Conservation (phyloP, 2,329 filamentous ascomycete genomes). For the Epicoccum sorghinum region DNA sequence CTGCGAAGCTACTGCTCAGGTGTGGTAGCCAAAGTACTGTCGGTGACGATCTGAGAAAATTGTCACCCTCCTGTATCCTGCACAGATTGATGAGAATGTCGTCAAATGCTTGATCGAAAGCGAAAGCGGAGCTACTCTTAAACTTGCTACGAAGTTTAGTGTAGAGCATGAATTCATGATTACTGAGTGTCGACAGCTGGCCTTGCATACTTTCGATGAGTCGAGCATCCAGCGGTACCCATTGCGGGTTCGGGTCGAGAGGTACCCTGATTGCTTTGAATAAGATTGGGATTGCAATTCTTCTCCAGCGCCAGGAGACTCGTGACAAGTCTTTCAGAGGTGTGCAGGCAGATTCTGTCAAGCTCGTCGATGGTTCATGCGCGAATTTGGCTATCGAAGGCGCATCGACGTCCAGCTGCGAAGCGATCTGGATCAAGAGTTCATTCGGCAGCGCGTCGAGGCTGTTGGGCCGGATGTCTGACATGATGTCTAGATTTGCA, state of each 20-base stretch:
- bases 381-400: slow-evolving; percentile 42
- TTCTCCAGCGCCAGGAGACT: slow-evolving; percentile 42
- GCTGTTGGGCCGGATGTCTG: not conserved
- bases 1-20: slow-evolving; percentile 29
- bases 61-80: slow-evolving; percentile 38
- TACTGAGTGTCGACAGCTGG: slow-evolving; percentile 37
- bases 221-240: slow-evolving; percentile 43
- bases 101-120: slow-evolving; percentile 40
- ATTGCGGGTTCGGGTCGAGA: slow-evolving; percentile 38
- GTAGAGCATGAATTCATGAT: slow-evolving; percentile 43
- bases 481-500: not conserved
- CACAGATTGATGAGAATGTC: slow-evolving; percentile 43
- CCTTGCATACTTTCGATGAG: slow-evolving; percentile 43
- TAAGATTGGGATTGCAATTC: slow-evolving; percentile 39
- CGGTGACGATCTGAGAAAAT: slow-evolving; percentile 32
- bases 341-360: slow-evolving; percentile 30
- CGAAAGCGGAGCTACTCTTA: slow-evolving; percentile 37
- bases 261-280: slow-evolving; percentile 38
- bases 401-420: slow-evolving; percentile 36
- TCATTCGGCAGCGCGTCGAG: slow-evolving; percentile 46
- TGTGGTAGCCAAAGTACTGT: slow-evolving; percentile 41
- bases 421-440: slow-evolving; percentile 43
- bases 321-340: slow-evolving; percentile 41
- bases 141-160: slow-evolving; percentile 41
- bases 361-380: slow-evolving; percentile 36